Evolutionary conservation across 495 filamentous ascomycete species (phyloP).

Genomic region (Tirmania nivea): DNA sequence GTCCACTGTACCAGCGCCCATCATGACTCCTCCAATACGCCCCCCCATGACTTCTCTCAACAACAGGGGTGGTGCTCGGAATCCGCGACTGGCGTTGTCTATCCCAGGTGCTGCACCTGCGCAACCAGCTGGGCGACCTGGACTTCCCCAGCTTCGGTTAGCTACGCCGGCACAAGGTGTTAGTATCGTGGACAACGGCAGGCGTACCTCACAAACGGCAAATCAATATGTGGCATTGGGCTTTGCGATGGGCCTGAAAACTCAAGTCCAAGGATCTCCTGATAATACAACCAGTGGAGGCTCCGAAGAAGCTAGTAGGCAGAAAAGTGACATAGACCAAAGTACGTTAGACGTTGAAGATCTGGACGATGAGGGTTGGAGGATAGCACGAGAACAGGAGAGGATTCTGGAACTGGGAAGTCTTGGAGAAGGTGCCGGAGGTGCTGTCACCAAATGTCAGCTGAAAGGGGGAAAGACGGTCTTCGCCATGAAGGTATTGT

Average conservation of each 20-base stretch:
- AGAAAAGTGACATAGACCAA: constrained; percentile 19
- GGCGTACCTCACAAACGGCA: constrained; percentile 1
- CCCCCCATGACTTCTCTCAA: background rate
- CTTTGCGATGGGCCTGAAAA: constrained; percentile 18
- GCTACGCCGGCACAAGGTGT: constrained; percentile 9
- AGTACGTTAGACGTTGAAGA: constrained; percentile 61
- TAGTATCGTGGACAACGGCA: background rate
- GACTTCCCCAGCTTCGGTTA: constrained; percentile 16
- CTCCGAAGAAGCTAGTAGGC: constrained; percentile 10
- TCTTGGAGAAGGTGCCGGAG: constrained; percentile 84
- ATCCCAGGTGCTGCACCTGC: background rate
- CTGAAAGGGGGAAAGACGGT: constrained; percentile 79
- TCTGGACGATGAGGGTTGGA: constrained; percentile 85
- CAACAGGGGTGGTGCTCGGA: background rate
- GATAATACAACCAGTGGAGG: constrained; percentile 8
- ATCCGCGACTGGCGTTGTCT: background rate
- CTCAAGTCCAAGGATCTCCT: constrained; percentile 17
- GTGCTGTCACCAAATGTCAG: constrained; percentile 78
- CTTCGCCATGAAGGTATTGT: constrained; percentile 76
- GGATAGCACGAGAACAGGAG: constrained; percentile 70
- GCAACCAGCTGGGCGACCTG: background rate
- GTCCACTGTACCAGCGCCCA: background rate
- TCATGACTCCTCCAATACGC: background rate
- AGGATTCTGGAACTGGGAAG: constrained; percentile 73
- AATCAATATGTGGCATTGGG: constrained; percentile 17